Evolutionary conservation across 192 early-diverging fungal genomes (phyloP), one percentile per base, ranked within the genome.

Genomic region (Coemansia sp.): DNA sequence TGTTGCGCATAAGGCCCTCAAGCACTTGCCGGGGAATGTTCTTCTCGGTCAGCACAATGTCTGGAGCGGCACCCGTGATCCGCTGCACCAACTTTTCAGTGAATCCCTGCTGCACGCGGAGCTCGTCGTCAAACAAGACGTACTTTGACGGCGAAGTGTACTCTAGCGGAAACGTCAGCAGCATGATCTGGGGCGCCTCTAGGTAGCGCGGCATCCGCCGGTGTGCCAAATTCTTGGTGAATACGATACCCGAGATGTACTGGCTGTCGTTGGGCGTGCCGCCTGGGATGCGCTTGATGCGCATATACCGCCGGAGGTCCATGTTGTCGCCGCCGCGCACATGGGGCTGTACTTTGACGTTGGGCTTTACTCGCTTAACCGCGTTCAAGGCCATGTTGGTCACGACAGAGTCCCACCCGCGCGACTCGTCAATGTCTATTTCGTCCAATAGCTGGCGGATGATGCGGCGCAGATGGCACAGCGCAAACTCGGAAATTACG

Each of bases 241-340:
- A 96, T n/a, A 97, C 96, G 17, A 96, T 87, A 12, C 96, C 97
- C 27, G 88, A 84, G 38, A 99, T 87, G 76, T 93, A 98, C 45
- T 91, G 85, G 42, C 89, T 91, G 71, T 96, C 94, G 25, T 65
- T 43, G 0, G 94, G 92, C 25, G 68, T 25, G 9, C 94, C 95
- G 9, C 96, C 97, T 0, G 97, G 92, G 20, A 99, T 93, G 65
- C 92, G 93, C 72, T 99, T 99, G 71, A 98, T 92, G 62, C 96
- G 97, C 46, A 99, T 92, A 51, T 95, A 95, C 32, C 94, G 88
- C 11, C 92, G 85, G 42, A 96, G 87, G 67, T 98, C 96, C 65
- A 94, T 92, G 66, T 90, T 86, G 73, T 96, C 94, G 58, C 93
- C 91, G 20, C 76, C 87, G 19, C 86, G 73, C 32, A 94, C 85